Percentiles rank a stretch among this genome's conserved stretches.
Conservation (phyloP, 768 basidiomycete genomes). For the Strobilomyces dryophilus region DNA sequence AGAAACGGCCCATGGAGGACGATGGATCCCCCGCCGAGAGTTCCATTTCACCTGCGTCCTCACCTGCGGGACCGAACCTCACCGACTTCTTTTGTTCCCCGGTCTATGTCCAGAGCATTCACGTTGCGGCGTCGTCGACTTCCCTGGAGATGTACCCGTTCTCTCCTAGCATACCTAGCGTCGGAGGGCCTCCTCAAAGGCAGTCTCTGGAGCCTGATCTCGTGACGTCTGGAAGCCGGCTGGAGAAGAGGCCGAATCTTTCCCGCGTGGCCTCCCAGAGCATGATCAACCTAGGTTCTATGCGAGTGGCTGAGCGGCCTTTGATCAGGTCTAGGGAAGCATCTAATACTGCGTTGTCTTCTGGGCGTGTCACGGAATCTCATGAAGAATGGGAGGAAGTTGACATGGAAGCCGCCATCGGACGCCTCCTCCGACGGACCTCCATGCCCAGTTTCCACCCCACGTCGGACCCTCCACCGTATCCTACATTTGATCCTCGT, state of each 20-base stretch:
- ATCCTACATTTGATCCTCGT: constrained; percentile 45
- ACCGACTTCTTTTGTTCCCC: constrained; percentile 7
- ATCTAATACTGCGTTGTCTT: constrained; percentile 12
- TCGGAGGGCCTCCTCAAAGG: constrained; percentile 1
- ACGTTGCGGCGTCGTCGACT: constrained; percentile 4
- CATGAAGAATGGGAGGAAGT: constrained; percentile 19
- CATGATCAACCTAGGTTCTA: constrained; percentile 51
- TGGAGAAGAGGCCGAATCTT: constrained; percentile 38
- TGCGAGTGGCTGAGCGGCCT: constrained; percentile 27
- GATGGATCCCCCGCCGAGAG: neutral
- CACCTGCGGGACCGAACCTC: neutral
- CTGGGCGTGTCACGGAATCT: constrained; percentile 7
- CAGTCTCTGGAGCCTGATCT: constrained; percentile 2
- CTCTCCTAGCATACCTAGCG: constrained; percentile 13
- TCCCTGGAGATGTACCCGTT: constrained; percentile 13
- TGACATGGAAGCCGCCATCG: constrained; percentile 28
- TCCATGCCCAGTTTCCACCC: constrained; percentile 70
- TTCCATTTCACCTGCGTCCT: constrained; percentile 1
- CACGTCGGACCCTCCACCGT: constrained; percentile 61
- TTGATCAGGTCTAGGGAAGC: constrained; percentile 16
- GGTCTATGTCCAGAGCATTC: constrained; percentile 4
- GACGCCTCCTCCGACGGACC: constrained; percentile 50
- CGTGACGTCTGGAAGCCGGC: constrained; percentile 3
- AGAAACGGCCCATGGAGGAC: constrained; percentile 11
- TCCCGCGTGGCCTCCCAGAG: constrained; percentile 61